Evolutionary conservation across 176 grass and related monocot species (phyloP).

Genomic region (Carex scoparia): DNA sequence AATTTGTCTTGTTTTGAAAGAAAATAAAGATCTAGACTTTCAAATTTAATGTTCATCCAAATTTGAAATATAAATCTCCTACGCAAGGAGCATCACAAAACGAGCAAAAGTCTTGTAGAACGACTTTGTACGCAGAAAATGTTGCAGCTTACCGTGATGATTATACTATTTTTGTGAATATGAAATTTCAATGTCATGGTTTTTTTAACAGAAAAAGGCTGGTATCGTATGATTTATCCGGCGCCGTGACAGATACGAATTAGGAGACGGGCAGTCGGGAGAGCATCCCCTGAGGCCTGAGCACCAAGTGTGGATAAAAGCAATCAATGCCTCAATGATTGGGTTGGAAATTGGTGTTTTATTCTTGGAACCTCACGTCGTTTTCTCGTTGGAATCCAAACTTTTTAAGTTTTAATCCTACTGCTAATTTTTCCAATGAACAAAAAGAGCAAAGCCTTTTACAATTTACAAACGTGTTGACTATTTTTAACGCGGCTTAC

Average conservation of each 20-base stretch:
- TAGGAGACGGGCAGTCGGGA: neutral
- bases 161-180: no score
- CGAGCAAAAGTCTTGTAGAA: no score
- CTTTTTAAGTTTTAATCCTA: neutral
- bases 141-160: no score
- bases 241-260: neutral
- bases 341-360: neutral
- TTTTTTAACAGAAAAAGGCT: no score
- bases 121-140: no score
- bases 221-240: neutral
- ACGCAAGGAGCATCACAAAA: no score
- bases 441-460: neutral
- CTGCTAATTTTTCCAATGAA: neutral
- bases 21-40: no score
- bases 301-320: neutral
- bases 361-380: neutral
- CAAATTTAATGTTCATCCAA: no score
- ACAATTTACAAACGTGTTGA: conserved; percentile 17
- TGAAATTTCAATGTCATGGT: no score
- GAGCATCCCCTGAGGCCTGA: neutral
- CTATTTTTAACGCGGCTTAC: neutral
- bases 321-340: conserved; percentile 23
- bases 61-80: no score
- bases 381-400: neutral
- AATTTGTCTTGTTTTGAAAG: no score